Evolutionary conservation across 371 early-diverging fungal species (phyloP), one percentile per base, ranked within the genome.

Genomic region (Coelomomyces lativittatus): DNA sequence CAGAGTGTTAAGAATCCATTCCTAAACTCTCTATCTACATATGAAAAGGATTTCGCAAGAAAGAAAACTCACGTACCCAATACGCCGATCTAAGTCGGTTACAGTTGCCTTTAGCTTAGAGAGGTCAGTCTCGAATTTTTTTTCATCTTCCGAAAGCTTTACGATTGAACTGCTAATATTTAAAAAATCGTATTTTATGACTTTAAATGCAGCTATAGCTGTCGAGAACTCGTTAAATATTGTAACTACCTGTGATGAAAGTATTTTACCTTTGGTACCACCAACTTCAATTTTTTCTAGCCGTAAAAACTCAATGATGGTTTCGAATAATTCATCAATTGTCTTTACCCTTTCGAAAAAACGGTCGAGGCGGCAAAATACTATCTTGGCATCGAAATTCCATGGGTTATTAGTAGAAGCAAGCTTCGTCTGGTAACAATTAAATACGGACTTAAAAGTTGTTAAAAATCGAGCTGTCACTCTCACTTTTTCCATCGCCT

Each of bases 221-320:
- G 53, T 27, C 2, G 57, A 60, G 48, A 75, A 75, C 52, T 75
- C 76, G 21, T 53, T 52, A 50, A 68, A 73, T 35, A 75, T 70
- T 44, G 64, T 58, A 17, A 62, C 69, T 1, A 75, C 62, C 50
- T 75, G 70, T 4, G 65, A 64, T 45, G 69, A 67, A 31, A 75
- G 53, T 28, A 75, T 73, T 54, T 75, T 75, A 31, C 76, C 76
- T 63, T 75, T 75, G 14, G 70, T 73, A 25, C 76, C 76, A 31
- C 76, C 76, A 39, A 75, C 64, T 48, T 75, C 76, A 53, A 75
- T 66, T 52, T 75, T 75, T 51, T 75, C 76, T 27, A 75, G 52
- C 14, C 76, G 57, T 53, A 69, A 72, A 50, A 75, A 75, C 53
- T 75, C 76, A 48, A 70, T 65, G 44, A 75, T 72, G 11, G 63